Conservation (phyloP, 108 stramenopile genomes). For the Skeletonema costatum region DNA sequence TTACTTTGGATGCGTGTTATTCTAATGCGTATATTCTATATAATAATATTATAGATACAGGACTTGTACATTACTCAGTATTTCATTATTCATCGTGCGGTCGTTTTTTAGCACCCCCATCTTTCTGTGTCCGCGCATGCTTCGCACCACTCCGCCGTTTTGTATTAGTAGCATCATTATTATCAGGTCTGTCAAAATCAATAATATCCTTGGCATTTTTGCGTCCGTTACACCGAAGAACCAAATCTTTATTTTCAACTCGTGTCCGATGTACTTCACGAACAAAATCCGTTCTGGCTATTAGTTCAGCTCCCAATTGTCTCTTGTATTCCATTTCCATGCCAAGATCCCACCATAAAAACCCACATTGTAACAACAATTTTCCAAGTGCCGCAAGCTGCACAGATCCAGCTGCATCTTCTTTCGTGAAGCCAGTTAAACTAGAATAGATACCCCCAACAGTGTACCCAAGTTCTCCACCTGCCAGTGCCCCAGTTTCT, state of each 20-base stretch:
- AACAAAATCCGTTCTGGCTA: neutral
- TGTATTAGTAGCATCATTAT: neutral
- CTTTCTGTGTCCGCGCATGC: neutral
- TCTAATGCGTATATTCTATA: neutral
- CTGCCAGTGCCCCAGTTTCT: conserved; percentile 62
- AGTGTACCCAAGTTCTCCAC: conserved; percentile 85
- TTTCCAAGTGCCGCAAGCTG: conserved; percentile 58
- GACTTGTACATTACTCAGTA: neutral
- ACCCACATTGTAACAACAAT: conserved; percentile 2
- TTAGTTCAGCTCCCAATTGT: neutral
- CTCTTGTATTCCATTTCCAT: conserved; percentile 9
- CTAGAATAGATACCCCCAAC: conserved; percentile 82
- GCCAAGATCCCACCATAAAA: neutral
- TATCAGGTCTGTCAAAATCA: conserved; percentile 5
- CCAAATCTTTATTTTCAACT: conserved; percentile 8
- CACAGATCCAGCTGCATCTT: conserved; percentile 80
- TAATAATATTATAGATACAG: too few relatives aligned
- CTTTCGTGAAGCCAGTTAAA: conserved; percentile 76
- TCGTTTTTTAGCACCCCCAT: neutral
- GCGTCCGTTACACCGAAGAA: conserved; percentile 22
- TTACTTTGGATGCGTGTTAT: neutral
- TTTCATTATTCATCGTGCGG: neutral
- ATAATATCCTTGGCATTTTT: conserved; percentile 34
- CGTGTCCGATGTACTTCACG: conserved; percentile 46
- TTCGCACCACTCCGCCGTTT: neutral